phyloP scores from a whole-genome alignment of 169 alveolate species.

The Plasmodium billcollinsi region DNA sequence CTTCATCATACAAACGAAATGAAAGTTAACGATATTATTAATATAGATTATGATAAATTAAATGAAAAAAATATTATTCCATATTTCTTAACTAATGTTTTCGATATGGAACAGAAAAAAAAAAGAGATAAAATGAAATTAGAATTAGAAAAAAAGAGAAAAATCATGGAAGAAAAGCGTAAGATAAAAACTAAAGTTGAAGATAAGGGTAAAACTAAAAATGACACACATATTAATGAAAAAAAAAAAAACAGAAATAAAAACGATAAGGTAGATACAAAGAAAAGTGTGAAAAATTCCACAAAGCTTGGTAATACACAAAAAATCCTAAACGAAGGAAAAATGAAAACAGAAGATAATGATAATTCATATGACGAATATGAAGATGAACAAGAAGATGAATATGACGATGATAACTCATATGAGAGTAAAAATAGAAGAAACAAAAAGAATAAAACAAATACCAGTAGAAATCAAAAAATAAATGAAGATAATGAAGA shows the following conservation, averaged over 20 bases:
- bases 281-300: background rate
- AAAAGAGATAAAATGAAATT: conserved; percentile 57
- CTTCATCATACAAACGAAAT: conserved; percentile 41
- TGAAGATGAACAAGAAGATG: conserved; percentile 1
- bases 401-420: background rate
- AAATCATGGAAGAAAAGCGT: conserved; percentile 19
- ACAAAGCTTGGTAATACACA: background rate
- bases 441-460: background rate
- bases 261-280: conserved; percentile 5
- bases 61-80: conserved; percentile 73
- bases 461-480: background rate
- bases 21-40: conserved; percentile 59
- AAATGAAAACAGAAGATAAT: background rate
- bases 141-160: conserved; percentile 27
- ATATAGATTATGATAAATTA: conserved; percentile 60
- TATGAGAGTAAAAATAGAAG: background rate
- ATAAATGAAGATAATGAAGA: conserved; percentile 1
- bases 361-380: background rate
- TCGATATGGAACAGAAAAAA: conserved; percentile 55
- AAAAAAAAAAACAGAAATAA: background rate
- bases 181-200: conserved; percentile 24
- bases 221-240: background rate
- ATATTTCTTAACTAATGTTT: conserved; percentile 44
- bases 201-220: conserved; percentile 1
- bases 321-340: conserved; percentile 2